phyloP scores from a whole-genome alignment of 257 asterid genomes.

The Striga asiatica region DNA sequence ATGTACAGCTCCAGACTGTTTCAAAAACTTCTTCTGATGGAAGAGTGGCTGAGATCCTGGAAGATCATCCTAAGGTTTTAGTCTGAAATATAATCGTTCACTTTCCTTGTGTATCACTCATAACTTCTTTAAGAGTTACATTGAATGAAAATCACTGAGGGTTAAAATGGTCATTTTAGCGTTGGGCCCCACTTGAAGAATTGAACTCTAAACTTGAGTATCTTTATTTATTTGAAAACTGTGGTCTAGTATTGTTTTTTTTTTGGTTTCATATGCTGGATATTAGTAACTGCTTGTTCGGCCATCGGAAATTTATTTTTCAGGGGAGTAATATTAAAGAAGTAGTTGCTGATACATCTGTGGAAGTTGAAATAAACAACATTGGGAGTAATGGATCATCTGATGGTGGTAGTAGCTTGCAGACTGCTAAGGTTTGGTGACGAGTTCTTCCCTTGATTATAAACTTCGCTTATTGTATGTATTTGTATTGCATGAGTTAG shows the following conservation, averaged over 20 bases:
- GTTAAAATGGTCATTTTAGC: not conserved
- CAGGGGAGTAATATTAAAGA: conserved; percentile 41
- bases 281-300: not conserved
- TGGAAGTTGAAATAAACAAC: conserved; percentile 25
- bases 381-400: conserved; percentile 21
- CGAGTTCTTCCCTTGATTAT: conserved; percentile 12
- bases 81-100: conserved; percentile 15
- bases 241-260: not conserved
- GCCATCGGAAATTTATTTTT: conserved; percentile 21
- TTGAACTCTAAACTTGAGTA: conserved; percentile 7
- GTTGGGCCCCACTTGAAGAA: not conserved
- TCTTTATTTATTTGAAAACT: not conserved
- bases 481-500: conserved; percentile 1
- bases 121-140: conserved; percentile 2
- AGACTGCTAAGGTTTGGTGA: conserved; percentile 41
- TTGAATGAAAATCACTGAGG: conserved; percentile 9
- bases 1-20: conserved; percentile 21
- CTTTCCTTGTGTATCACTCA: not conserved
- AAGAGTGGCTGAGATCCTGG: conserved; percentile 32
- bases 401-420: conserved; percentile 23
- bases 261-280: not conserved
- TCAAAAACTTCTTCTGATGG: conserved; percentile 33
- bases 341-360: conserved; percentile 22
- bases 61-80: conserved; percentile 37
- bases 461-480: not conserved